Evolutionary conservation across 1,139 yeast genomes (phyloP).

Genomic region (Taphrina sp.): DNA sequence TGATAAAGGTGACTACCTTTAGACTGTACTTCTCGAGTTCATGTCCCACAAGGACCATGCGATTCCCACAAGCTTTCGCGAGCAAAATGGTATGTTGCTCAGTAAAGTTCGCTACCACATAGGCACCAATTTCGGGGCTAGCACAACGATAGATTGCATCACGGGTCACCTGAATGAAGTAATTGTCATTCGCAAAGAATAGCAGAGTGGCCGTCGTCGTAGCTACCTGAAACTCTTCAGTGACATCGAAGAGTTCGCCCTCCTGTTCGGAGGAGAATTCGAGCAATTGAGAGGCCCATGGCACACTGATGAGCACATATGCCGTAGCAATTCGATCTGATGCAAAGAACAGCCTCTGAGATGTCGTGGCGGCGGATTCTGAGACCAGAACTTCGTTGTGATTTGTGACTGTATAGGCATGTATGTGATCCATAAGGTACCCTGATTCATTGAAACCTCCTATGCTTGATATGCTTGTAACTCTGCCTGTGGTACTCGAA

Average conservation of each 20-base stretch:
- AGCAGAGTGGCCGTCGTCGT: neutral
- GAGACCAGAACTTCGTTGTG: neutral
- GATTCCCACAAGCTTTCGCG: neutral
- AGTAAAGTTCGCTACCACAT: too few species aligned
- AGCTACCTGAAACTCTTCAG: neutral
- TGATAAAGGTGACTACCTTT: neutral
- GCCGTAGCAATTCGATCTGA: neutral
- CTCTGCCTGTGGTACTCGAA: too few species aligned
- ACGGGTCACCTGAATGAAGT: slow-evolving; percentile 1
- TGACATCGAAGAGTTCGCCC: slow-evolving; percentile 2
- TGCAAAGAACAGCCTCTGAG: neutral
- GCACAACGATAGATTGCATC: neutral
- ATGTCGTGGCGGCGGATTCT: neutral
- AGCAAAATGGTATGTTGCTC: neutral
- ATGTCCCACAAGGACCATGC: neutral
- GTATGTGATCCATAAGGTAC: too few species aligned
- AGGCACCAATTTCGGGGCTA: too few species aligned
- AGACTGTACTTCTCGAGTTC: neutral
- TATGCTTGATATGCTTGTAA: too few species aligned
- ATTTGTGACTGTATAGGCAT: too few species aligned
- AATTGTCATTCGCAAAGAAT: neutral
- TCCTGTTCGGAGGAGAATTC: neutral
- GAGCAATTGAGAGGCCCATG: slow-evolving; percentile 3
- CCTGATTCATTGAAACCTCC: too few species aligned
- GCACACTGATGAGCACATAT: slow-evolving; percentile 4